Conservation (phyloP, 768 basidiomycete genomes). For the Gautieria morchelliformis region DNA sequence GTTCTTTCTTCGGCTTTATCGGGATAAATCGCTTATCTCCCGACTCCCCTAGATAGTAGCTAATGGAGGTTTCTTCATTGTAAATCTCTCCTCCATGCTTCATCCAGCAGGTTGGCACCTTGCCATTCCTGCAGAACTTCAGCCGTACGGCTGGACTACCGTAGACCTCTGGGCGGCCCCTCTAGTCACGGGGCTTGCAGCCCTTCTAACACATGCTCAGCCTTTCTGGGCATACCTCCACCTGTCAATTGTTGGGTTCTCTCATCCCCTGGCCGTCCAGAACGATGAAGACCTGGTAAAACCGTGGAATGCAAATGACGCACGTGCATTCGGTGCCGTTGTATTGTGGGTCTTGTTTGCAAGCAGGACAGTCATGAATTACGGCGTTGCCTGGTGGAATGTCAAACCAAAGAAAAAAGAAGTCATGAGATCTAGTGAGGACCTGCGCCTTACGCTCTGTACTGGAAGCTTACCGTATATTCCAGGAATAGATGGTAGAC, state of each 20-base stretch:
- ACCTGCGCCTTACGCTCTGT: not conserved
- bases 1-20: conserved; percentile 16
- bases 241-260: conserved; percentile 7
- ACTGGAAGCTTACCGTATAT: not conserved
- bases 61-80: conserved; percentile 76
- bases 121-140: conserved; percentile 71
- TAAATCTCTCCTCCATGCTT: conserved; percentile 65
- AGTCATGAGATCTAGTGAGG: conserved; percentile 11
- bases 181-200: conserved; percentile 64
- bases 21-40: not conserved
- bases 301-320: conserved; percentile 44
- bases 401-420: conserved; percentile 3
- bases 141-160: conserved; percentile 77
- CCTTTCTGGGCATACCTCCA: conserved; percentile 43
- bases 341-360: conserved; percentile 54
- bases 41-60: conserved; percentile 29
- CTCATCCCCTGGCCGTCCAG: conserved; percentile 7
- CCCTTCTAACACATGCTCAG: conserved; percentile 78
- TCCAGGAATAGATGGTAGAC: conserved; percentile 2
- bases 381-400: conserved; percentile 22
- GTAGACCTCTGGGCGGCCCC: conserved; percentile 84
- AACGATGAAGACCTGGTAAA: conserved; percentile 41
- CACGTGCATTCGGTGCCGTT: conserved; percentile 63
- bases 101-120: conserved; percentile 60
- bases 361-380: conserved; percentile 57